Conservation (phyloP, 768 basidiomycete genomes). For the Auricularia sp. region DNA sequence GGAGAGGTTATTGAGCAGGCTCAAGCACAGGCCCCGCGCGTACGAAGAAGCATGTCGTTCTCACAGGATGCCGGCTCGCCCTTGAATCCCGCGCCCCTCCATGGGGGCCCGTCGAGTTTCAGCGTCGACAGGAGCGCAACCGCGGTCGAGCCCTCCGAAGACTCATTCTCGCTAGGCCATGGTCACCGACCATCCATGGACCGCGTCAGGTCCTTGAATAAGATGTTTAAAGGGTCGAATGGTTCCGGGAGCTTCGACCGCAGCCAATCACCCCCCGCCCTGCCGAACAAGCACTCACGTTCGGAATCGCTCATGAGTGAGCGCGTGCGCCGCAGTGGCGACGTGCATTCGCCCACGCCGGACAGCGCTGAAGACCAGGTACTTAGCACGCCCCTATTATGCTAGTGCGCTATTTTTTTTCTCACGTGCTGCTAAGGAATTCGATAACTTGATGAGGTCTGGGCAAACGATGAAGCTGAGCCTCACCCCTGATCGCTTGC, state of each 20-base stretch:
- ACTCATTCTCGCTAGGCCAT: background rate
- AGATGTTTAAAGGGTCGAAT: background rate
- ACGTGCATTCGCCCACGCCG: slow-evolving; percentile 3
- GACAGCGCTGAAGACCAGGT: slow-evolving; percentile 5
- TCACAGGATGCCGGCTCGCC: slow-evolving; percentile 4
- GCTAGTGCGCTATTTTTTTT: background rate
- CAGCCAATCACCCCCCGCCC: background rate
- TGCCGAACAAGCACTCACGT: background rate
- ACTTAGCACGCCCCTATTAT: background rate
- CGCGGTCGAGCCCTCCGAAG: background rate
- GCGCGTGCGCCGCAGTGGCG: background rate
- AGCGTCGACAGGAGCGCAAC: background rate
- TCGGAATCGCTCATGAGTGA: slow-evolving; percentile 3
- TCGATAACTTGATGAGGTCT: slow-evolving; percentile 87
- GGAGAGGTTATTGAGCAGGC: slow-evolving; percentile 65
- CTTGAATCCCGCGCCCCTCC: background rate
- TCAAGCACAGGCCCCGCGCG: slow-evolving; percentile 14
- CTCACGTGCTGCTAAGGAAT: slow-evolving; percentile 39
- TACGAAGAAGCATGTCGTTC: slow-evolving; percentile 12
- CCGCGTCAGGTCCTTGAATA: background rate
- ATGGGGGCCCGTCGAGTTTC: slow-evolving; percentile 1
- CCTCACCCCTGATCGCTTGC: slow-evolving; percentile 85
- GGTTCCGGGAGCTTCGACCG: background rate
- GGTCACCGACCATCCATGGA: background rate
- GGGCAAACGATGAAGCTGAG: slow-evolving; percentile 91